A percentile compares a stretch with the other conserved stretches of the same genome.
phyloP scores from a whole-genome alignment of 371 early-diverging fungal genomes.

The Hamiltosporidium magnivora region DNA sequence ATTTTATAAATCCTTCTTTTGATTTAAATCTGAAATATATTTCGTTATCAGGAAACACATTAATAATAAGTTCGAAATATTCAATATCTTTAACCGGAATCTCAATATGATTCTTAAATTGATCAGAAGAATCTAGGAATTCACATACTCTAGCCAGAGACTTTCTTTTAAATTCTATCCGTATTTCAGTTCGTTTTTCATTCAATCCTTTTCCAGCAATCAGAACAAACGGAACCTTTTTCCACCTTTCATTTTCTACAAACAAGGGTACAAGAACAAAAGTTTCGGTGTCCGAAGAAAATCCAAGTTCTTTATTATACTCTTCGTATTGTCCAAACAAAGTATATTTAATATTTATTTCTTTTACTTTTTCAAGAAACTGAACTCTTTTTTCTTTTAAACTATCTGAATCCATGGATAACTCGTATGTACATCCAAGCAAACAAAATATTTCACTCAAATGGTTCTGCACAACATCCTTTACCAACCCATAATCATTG shows the following conservation, averaged over 20 bases:
- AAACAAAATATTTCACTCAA: conserved; percentile 33
- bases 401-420: background rate
- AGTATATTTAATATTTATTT: conserved; percentile 6
- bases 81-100: background rate
- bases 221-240: conserved; percentile 32
- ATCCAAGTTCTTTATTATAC: conserved; percentile 28
- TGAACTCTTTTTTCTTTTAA: background rate
- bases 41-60: conserved; percentile 19
- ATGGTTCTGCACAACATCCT: conserved; percentile 56
- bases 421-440: background rate
- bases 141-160: background rate
- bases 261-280: conserved; percentile 18
- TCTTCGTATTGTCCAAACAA: conserved; percentile 47
- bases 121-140: background rate
- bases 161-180: background rate
- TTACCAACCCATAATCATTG: conserved; percentile 49
- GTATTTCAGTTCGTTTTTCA: conserved; percentile 30
- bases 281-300: conserved; percentile 42
- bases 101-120: background rate
- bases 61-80: conserved; percentile 11
- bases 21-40: conserved; percentile 17
- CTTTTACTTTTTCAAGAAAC: background rate
- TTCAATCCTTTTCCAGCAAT: conserved; percentile 50
- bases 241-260: conserved; percentile 18
- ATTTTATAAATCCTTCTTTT: background rate